Evolutionary conservation across 2,329 filamentous ascomycete species (phyloP).

Genomic region (Cercospora janseana): DNA sequence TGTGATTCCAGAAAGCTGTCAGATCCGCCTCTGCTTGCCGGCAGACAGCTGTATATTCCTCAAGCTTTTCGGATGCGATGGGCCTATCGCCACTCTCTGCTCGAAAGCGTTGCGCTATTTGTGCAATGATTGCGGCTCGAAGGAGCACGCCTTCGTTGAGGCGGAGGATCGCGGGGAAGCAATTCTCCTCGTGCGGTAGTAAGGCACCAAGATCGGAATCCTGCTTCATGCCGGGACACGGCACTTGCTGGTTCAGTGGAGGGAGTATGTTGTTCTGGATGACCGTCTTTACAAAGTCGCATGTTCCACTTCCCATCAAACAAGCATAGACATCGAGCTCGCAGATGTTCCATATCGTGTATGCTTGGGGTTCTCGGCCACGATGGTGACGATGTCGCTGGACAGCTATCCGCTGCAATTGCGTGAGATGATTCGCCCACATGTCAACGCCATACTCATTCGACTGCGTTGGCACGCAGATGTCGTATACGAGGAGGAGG

Average conservation of each 20-base stretch:
- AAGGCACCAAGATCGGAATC: conserved; percentile 25
- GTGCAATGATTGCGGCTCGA: conserved; percentile 47
- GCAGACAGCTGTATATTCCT: conserved; percentile 31
- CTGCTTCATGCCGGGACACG: neutral
- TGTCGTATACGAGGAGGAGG: conserved; percentile 57
- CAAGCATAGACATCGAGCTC: conserved; percentile 57
- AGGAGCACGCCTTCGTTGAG: conserved; percentile 48
- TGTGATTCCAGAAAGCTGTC: conserved; percentile 31
- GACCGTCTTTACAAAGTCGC: conserved; percentile 51
- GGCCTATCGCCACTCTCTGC: conserved; percentile 32
- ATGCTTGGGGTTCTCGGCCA: conserved; percentile 46
- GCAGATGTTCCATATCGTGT: conserved; percentile 55
- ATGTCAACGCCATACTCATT: conserved; percentile 45
- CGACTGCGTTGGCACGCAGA: conserved; percentile 36
- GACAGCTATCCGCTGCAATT: conserved; percentile 51
- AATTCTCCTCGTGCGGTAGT: conserved; percentile 22
- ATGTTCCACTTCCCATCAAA: conserved; percentile 52
- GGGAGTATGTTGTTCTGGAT: conserved; percentile 51
- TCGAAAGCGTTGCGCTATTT: conserved; percentile 45
- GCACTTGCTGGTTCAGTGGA: conserved; percentile 34
- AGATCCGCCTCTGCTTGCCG: conserved; percentile 33
- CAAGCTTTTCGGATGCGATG: conserved; percentile 25
- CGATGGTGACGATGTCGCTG: conserved; percentile 44
- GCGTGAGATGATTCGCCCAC: conserved; percentile 56
- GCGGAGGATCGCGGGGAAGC: conserved; percentile 43